Conservation (phyloP, 768 basidiomycete genomes). For the Amanita phalloides region DNA sequence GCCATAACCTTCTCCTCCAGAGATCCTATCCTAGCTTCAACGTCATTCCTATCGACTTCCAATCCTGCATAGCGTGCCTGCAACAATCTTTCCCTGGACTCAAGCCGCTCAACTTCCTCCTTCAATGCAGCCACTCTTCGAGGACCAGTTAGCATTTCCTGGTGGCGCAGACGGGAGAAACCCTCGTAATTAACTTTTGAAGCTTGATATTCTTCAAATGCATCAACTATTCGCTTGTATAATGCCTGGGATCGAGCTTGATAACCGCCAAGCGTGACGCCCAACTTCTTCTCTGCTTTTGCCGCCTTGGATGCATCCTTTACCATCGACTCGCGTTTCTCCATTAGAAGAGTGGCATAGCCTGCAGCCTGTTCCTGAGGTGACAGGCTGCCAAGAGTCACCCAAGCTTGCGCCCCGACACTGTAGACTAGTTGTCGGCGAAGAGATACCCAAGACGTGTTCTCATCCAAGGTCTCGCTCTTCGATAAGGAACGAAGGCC, state of each 20-base stretch:
- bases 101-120: slow-evolving; percentile 80
- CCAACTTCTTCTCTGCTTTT: slow-evolving; percentile 88
- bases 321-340: slow-evolving; percentile 60
- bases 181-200: slow-evolving; percentile 66
- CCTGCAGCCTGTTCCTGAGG: slow-evolving; percentile 52
- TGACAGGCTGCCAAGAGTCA: slow-evolving; percentile 49
- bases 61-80: slow-evolving; percentile 84
- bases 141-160: slow-evolving; percentile 72
- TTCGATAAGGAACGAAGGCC: slow-evolving; percentile 57
- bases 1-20: slow-evolving; percentile 84
- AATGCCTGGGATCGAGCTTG: slow-evolving; percentile 63
- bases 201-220: slow-evolving; percentile 62
- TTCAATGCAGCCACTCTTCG: slow-evolving; percentile 65
- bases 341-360: slow-evolving; percentile 47
- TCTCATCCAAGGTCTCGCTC: slow-evolving; percentile 49
- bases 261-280: slow-evolving; percentile 85
- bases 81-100: slow-evolving; percentile 63
- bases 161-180: slow-evolving; percentile 60
- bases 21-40: slow-evolving; percentile 41
- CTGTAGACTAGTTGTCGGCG: slow-evolving; percentile 59
- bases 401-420: slow-evolving; percentile 47
- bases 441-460: slow-evolving; percentile 60
- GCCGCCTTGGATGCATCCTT: slow-evolving; percentile 71
- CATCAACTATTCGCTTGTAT: slow-evolving; percentile 47
- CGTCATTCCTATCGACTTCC: slow-evolving; percentile 54